These are phyloP conservation scores for Myxozyma udenii DNA, from an alignment of 805 yeast genomes.

Conservation along the genomic window DNA sequence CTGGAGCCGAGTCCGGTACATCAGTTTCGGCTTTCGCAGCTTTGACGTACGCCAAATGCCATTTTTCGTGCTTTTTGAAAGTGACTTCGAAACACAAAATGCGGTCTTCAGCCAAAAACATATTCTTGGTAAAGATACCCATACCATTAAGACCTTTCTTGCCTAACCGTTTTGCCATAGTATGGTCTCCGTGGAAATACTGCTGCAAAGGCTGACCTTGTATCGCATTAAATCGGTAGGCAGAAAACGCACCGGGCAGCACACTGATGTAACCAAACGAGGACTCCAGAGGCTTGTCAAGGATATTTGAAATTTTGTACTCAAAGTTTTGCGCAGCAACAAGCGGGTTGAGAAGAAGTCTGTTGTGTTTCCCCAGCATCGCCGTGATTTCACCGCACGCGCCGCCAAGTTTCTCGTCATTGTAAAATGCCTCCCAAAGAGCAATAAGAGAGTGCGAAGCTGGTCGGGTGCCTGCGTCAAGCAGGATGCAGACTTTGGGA, in stretches of 20 bases:
- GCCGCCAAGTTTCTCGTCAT: constrained; percentile 81
- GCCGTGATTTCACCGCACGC: constrained; percentile 97
- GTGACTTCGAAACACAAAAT: constrained; percentile 63
- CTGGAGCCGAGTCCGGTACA: constrained; percentile 61
- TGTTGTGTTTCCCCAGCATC: constrained; percentile 62
- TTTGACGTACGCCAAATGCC: constrained; percentile 63
- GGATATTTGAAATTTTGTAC: constrained; percentile 57
- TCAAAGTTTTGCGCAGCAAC: constrained; percentile 73
- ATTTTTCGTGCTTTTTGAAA: constrained; percentile 54
- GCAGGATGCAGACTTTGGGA: constrained; percentile 76
- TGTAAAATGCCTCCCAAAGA: constrained; percentile 81
- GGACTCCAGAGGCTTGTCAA: constrained; percentile 65
- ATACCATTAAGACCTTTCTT: constrained; percentile 57
- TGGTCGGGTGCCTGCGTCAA: constrained; percentile 96
- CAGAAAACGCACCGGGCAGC: constrained; percentile 67
- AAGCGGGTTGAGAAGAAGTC: constrained; percentile 69
- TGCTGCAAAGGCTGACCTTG: constrained; percentile 64
- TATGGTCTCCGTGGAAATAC: constrained; percentile 63
- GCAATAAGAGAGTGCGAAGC: constrained; percentile 78
- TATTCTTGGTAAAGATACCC: constrained; percentile 63
- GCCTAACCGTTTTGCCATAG: constrained; percentile 46
- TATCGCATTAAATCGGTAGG: constrained; percentile 58
- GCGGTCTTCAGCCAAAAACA: constrained; percentile 70
- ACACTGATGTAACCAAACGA: constrained; percentile 63
- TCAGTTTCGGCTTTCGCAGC: constrained; percentile 66